Base-by-base conservation (phyloP, 805 yeast genomes). In the Jamesozyma piceae region DNA sequence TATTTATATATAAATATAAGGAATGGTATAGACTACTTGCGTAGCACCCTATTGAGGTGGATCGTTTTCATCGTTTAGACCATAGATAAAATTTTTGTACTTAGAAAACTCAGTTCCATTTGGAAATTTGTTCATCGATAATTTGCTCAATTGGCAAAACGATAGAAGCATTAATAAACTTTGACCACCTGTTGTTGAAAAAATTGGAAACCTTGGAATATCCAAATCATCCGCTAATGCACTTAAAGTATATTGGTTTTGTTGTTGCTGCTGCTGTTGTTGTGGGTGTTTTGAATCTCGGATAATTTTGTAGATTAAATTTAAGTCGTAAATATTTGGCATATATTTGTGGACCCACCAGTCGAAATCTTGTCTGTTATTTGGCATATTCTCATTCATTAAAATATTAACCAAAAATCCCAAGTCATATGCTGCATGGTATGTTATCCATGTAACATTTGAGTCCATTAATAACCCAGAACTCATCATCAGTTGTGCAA, bases 381-480 rank as follows among this genome's bases (percentile, higher is more conserved):
- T 74, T 1, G 97, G 97, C 72, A 90, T 82, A 38, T 71, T 65
- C 39, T 77, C 74, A 62, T 86, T 85, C 52, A 81, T 77, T 57
- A 90, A 69, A 49, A 87, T 69, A 38, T 94, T 78, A 14, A 88
- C 66, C 46, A 92, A 68, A 61, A 89, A 89, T 1, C 97, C 98
- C 58, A 89, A 75, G 62, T 92, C 98, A 63, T 92, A 92, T 11
- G 97, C 98, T 1, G 80, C 80, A 61, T 92, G 97, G 65, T 82
- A 92, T 47, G 95, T 82, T 41, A 87, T 72, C 98, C 98, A 92
- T 41, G 80, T 78, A 37, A 86, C 75, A 32, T 63, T 55, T 17
- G 62, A 51, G 52, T 85, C 80, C 53, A 92, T 67, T 30, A 89
- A 74, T 49, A 92, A 68, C 0, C 98, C 98, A 38, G 95, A 82